Percentiles rank a stretch among this genome's conserved stretches.
Conservation (phyloP, 768 basidiomycete species). For the Crucibulum laeve region DNA sequence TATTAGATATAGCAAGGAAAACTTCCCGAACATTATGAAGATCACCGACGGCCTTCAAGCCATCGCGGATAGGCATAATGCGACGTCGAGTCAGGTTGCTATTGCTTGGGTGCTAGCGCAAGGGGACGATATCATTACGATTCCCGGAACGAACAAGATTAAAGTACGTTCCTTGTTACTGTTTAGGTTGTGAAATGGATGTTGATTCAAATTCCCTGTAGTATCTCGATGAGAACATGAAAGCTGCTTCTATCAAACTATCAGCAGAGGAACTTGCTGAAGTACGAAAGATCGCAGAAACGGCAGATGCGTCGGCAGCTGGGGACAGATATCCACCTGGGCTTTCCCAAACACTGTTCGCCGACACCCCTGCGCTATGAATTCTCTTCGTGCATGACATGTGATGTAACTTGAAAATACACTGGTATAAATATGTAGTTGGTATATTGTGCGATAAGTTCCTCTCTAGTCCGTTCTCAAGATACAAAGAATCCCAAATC, state of each 20-base stretch:
- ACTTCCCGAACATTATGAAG: slow-evolving; percentile 43
- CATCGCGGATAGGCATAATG: slow-evolving; percentile 32
- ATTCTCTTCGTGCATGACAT: too few species aligned
- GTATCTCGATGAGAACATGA: neutral
- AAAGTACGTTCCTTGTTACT: slow-evolving; percentile 17
- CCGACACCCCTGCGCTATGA: neutral
- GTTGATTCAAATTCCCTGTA: too few species aligned
- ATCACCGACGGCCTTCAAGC: slow-evolving; percentile 31
- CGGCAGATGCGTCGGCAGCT: neutral
- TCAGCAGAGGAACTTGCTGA: neutral
- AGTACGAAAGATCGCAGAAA: slow-evolving; percentile 3
- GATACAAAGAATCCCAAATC: slow-evolving; percentile 13
- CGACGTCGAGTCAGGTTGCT: slow-evolving; percentile 39
- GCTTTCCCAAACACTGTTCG: neutral
- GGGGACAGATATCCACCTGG: neutral
- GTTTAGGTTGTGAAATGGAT: too few species aligned
- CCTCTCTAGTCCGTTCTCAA: too few species aligned
- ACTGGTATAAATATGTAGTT: too few species aligned
- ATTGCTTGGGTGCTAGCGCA: slow-evolving; percentile 48
- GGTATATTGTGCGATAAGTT: too few species aligned
- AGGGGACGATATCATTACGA: slow-evolving; percentile 40
- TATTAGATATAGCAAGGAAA: slow-evolving; percentile 29
- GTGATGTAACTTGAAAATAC: too few species aligned
- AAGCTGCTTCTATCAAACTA: neutral
- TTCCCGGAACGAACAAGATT: slow-evolving; percentile 41